Conservation (phyloP, 2,329 filamentous ascomycete genomes). For the Triangularia verruculosa region DNA sequence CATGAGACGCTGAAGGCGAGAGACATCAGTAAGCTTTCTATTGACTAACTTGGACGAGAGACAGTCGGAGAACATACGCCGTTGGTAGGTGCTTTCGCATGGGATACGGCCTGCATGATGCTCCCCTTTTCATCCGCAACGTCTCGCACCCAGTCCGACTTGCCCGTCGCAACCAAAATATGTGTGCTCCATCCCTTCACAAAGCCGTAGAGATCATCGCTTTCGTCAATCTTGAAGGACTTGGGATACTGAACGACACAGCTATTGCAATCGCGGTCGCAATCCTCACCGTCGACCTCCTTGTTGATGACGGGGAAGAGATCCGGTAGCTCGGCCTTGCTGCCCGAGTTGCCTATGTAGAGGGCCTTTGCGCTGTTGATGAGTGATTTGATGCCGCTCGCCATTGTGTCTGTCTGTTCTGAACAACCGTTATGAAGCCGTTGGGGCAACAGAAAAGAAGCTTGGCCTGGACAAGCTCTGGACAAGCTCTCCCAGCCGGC, state of each 20-base stretch:
- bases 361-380: constrained; percentile 28
- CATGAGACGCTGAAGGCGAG: constrained; percentile 66
- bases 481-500: neutral
- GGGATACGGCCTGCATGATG: constrained; percentile 72
- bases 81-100: constrained; percentile 58
- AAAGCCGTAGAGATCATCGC: constrained; percentile 77
- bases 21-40: constrained; percentile 7
- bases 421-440: neutral
- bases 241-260: constrained; percentile 77
- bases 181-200: constrained; percentile 88
- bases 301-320: constrained; percentile 76
- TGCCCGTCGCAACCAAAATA: constrained; percentile 88
- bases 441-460: neutral
- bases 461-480: no score
- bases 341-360: constrained; percentile 29
- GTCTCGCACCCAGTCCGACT: constrained; percentile 90
- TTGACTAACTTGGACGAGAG: neutral
- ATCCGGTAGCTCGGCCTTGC: constrained; percentile 32
- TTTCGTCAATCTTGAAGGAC: constrained; percentile 69
- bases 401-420: constrained; percentile 13
- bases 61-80: constrained; percentile 56
- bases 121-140: constrained; percentile 84
- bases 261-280: constrained; percentile 77
- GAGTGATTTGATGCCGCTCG: constrained; percentile 23
- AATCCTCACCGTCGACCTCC: constrained; percentile 82